These are phyloP conservation scores for Microbotryum violaceum DNA, from an alignment of 1,284 basidiomycete species.

Conservation along the genomic window DNA sequence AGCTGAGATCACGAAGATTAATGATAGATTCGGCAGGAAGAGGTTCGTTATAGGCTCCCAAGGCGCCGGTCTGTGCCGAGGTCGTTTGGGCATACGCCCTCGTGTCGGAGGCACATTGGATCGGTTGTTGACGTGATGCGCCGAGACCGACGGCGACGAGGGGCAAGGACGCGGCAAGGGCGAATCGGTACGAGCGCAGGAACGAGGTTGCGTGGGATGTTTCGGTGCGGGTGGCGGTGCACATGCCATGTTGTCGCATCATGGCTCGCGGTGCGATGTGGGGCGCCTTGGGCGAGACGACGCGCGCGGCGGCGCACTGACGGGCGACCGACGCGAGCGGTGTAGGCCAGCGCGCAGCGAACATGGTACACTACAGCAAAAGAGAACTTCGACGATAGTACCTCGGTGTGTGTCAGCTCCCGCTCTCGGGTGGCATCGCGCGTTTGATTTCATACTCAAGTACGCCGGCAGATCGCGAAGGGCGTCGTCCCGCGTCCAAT, in stretches of 20 bases:
- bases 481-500: too few relatives aligned
- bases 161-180: constrained; percentile 17
- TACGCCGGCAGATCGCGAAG: too few relatives aligned
- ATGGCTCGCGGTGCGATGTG: background rate
- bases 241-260: constrained; percentile 18
- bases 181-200: constrained; percentile 24
- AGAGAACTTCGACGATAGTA: too few relatives aligned
- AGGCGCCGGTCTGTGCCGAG: background rate
- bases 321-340: constrained; percentile 4
- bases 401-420: too few relatives aligned
- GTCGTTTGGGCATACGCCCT: constrained; percentile 5
- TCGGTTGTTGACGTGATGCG: constrained; percentile 3
- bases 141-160: constrained; percentile 9
- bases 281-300: too few relatives aligned
- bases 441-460: too few relatives aligned
- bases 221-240: constrained; percentile 25
- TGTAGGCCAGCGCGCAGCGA: constrained; percentile 6
- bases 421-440: too few relatives aligned
- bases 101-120: constrained; percentile 24
- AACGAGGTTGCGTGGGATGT: constrained; percentile 9
- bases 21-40: constrained; percentile 28
- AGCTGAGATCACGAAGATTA: constrained; percentile 28
- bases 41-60: background rate
- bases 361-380: background rate
- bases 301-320: background rate